A percentile compares a stretch with the other conserved stretches of the same genome.
phyloP scores from a whole-genome alignment of 2,329 filamentous ascomycete genomes.

The Fusarium gaditjirri region DNA sequence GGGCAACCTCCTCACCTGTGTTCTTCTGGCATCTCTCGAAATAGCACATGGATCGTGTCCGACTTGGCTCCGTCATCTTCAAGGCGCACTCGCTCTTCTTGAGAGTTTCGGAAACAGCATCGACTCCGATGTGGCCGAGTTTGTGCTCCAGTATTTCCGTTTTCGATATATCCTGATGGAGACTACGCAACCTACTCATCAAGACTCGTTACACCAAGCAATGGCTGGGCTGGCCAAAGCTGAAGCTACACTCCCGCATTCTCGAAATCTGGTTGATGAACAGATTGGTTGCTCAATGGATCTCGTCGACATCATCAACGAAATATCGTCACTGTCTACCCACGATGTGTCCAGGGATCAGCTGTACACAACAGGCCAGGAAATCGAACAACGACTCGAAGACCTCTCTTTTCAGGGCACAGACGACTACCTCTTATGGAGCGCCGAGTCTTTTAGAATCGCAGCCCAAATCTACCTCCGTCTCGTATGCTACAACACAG shows the following conservation, averaged over 20 bases:
- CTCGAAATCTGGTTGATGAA: constrained; percentile 32
- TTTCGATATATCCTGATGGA: constrained; percentile 41
- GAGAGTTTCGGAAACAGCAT: constrained; percentile 29
- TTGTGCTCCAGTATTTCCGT: constrained; percentile 39
- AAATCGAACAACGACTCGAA: constrained; percentile 21
- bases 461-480: constrained; percentile 40
- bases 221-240: constrained; percentile 22
- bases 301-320: constrained; percentile 40
- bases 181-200: constrained; percentile 32
- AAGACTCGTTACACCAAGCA: constrained; percentile 16
- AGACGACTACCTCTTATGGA: constrained; percentile 31
- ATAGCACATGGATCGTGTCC: constrained; percentile 39
- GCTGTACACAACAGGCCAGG: constrained; percentile 16
- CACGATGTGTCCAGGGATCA: constrained; percentile 9
- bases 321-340: constrained; percentile 32
- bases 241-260: constrained; percentile 23
- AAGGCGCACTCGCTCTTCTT: constrained; percentile 40
- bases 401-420: background rate
- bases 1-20: constrained; percentile 37
- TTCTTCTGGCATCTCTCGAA: constrained; percentile 38
- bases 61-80: constrained; percentile 37
- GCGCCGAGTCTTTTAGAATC: constrained; percentile 38
- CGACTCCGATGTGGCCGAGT: constrained; percentile 32
- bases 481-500: constrained; percentile 35
- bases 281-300: constrained; percentile 43